Evolutionary conservation across 1,284 basidiomycete species (phyloP).

Genomic region (Pascua guehoae): DNA sequence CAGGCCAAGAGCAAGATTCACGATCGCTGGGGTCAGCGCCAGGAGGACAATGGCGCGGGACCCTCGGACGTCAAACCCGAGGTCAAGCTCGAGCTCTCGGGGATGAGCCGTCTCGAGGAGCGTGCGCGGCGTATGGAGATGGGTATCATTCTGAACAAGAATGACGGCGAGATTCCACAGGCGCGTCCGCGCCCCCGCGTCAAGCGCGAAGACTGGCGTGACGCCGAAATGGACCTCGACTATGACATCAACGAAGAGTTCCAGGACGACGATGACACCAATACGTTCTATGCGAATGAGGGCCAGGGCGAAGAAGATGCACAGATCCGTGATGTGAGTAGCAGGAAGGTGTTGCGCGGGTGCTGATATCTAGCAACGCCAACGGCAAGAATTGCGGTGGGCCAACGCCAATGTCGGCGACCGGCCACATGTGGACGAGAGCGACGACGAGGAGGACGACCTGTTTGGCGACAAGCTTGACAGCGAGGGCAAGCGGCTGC

Average conservation of each 20-base stretch:
- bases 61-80: constrained; percentile 12
- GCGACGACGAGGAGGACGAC: constrained; percentile 32
- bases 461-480: constrained; percentile 35
- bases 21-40: constrained; percentile 40
- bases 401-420: constrained; percentile 45
- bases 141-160: constrained; percentile 22
- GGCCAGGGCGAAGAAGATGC: constrained; percentile 41
- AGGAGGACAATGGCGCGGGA: constrained; percentile 17
- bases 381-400: constrained; percentile 39
- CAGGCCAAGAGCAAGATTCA: constrained; percentile 40
- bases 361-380: constrained; percentile 24
- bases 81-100: constrained; percentile 11
- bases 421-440: constrained; percentile 37
- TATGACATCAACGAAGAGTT: constrained; percentile 45
- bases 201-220: constrained; percentile 21
- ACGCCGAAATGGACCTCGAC: constrained; percentile 41
- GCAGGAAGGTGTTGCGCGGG: background rate
- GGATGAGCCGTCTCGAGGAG: constrained; percentile 5
- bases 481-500: constrained; percentile 34
- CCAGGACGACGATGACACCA: constrained; percentile 46
- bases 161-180: constrained; percentile 8
- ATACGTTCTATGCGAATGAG: constrained; percentile 42
- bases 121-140: constrained; percentile 31
- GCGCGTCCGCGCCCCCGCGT: background rate
- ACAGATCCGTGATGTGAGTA: constrained; percentile 35